Base-by-base conservation (phyloP, 495 filamentous ascomycete genomes). In the Aspergillus avenaceus region DNA sequence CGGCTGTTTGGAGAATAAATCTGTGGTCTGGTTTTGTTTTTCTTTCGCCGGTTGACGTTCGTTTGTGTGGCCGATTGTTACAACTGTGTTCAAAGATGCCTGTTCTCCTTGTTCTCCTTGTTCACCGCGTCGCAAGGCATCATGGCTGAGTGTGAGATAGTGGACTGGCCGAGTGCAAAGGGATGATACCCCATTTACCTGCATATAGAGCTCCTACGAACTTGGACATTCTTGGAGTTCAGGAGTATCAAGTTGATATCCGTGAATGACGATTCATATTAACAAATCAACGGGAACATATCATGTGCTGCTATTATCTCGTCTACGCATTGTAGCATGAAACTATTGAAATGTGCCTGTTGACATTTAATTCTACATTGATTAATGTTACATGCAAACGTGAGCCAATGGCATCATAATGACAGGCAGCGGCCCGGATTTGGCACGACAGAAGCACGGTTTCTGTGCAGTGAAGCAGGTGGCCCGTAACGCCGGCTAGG, bases 1-100 rank as follows among this genome's bases (percentile, higher is more conserved):
- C 84, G 91, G 54, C 66, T 97, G 50, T 96, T 96, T 80, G 92
- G 92, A 49, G 92, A 97, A 70, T 96, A 83, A 64, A 44, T 41
- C 31, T 12, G 19, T 1, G 29, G 19, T 16, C 23, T 40, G 32
- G 32, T 7, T n/a, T 31, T 31, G 9, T 32, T 18, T 45, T 12
- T 52, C 42, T 21, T 41, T 36, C 34, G 31, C 43, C 41, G n/a
- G 31, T 59, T 45, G 22, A 51, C 54, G 38, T 28, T 5, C 38
- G 37, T 36, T 13, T 32, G n/a, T 26, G 22, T 29, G 16, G 25
- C 29, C 12, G 11, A 12, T 3, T 32, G 23, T 42, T 4, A 13
- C 0, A n/a, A 2, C 21, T 21, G 14, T 13, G 21, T 23, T 42
- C 2, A 22, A 13, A 3, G 13, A n/a, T 14, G 4, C 8, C 40